These are phyloP conservation scores for Juglanconis juglandina DNA, from an alignment of 2,329 filamentous ascomycete species.

Conservation along the genomic window DNA sequence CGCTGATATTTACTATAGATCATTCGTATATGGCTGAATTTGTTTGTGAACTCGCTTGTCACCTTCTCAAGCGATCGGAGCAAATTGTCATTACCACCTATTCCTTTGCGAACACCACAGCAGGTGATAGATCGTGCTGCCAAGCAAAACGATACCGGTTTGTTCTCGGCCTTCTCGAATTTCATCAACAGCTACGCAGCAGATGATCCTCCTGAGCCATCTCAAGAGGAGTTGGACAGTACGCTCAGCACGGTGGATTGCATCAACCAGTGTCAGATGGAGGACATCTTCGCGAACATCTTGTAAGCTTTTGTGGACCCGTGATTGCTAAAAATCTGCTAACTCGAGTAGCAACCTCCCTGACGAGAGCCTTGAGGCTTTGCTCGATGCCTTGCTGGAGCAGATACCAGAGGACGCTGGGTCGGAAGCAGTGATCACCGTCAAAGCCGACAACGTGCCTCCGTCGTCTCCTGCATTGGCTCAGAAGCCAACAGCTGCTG, in stretches of 20 bases:
- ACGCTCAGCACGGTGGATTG: conserved; percentile 93
- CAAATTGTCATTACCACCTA: conserved; percentile 69
- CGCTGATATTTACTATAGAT: conserved; percentile 55
- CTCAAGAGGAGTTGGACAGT: conserved; percentile 93
- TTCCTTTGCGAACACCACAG: conserved; percentile 85
- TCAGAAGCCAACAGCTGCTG: conserved; percentile 52
- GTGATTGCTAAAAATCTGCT: not conserved
- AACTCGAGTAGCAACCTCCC: conserved; percentile 34
- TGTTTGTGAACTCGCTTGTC: conserved; percentile 93
- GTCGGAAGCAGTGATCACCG: conserved; percentile 75
- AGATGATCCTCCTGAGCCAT: conserved; percentile 94
- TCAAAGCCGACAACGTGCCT: conserved; percentile 79
- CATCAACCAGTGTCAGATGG: conserved; percentile 82
- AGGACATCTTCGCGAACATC: conserved; percentile 78
- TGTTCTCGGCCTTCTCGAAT: conserved; percentile 91
- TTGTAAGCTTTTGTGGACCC: conserved; percentile 49
- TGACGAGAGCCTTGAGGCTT: conserved; percentile 31
- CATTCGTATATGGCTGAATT: conserved; percentile 86
- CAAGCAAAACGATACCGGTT: conserved; percentile 72
- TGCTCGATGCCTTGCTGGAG: conserved; percentile 72
- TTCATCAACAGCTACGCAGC: conserved; percentile 99
- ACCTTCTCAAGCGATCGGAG: conserved; percentile 64
- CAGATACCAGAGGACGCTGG: conserved; percentile 81
- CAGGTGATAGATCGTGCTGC: conserved; percentile 87
- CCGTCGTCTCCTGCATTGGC: conserved; percentile 56